These are phyloP conservation scores for Suillus lakei DNA, from an alignment of 768 basidiomycete genomes.

Conservation along the genomic window DNA sequence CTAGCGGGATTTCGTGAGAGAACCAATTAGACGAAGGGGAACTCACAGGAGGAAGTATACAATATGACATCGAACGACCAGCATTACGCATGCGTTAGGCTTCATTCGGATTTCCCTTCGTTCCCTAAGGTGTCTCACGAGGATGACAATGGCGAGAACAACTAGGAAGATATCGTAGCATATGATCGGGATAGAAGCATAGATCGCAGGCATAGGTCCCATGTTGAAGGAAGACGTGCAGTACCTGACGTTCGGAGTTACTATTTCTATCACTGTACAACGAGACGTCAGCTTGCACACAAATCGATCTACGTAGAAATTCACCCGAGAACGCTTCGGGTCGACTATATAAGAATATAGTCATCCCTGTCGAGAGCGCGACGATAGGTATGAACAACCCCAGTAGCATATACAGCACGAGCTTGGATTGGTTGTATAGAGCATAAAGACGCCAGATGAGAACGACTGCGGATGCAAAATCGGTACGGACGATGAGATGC, in stretches of 20 bases:
- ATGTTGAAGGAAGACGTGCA: background rate
- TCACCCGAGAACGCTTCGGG: background rate
- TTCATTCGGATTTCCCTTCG: background rate
- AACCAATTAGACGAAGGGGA: background rate
- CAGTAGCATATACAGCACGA: background rate
- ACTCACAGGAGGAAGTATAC: slow-evolving; percentile 2
- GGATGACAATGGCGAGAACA: background rate
- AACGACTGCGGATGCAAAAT: background rate
- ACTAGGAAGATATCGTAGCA: background rate
- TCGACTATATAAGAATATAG: background rate
- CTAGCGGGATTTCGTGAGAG: background rate
- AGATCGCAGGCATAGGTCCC: background rate
- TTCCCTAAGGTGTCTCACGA: slow-evolving; percentile 3
- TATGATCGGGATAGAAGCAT: background rate
- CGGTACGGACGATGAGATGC: background rate
- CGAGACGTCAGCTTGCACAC: background rate
- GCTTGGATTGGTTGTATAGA: background rate
- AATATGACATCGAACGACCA: background rate
- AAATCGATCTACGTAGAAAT: no score
- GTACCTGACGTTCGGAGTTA: background rate
- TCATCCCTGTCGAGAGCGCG: background rate
- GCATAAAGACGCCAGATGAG: slow-evolving; percentile 6
- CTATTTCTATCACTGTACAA: slow-evolving; percentile 1
- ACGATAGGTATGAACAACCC: background rate
- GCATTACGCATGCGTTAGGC: background rate